Conservation (phyloP, 176 grass and related monocot species). For the Aechmea fasciata region DNA sequence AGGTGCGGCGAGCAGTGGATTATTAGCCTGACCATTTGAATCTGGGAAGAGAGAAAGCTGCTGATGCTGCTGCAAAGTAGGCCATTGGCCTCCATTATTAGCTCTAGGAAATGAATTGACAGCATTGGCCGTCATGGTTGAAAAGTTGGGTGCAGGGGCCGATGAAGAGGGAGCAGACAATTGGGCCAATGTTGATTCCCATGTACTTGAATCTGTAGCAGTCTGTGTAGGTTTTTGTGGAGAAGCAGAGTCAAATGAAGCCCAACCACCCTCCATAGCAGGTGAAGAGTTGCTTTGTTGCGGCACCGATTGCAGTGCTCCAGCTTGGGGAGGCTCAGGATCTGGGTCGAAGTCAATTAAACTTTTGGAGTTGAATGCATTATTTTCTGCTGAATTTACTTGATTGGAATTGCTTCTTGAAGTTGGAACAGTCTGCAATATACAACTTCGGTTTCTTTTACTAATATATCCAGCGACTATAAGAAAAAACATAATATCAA, state of each 20-base stretch:
- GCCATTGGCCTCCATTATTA: constrained; percentile 22
- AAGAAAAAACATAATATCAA: background rate
- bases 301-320: constrained; percentile 1
- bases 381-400: constrained; percentile 24
- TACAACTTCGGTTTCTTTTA: background rate
- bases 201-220: constrained; percentile 21
- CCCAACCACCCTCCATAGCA: constrained; percentile 39
- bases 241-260: constrained; percentile 44
- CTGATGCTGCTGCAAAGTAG: constrained; percentile 21
- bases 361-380: constrained; percentile 28
- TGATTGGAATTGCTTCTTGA: constrained; percentile 21
- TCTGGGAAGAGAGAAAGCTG: constrained; percentile 20
- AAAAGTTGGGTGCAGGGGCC: constrained; percentile 11
- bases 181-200: constrained; percentile 21
- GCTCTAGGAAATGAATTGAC: constrained; percentile 5
- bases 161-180: constrained; percentile 14
- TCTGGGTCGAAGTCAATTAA: constrained; percentile 57
- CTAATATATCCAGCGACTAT: background rate
- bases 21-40: constrained; percentile 16
- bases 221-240: constrained; percentile 13
- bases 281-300: constrained; percentile 14
- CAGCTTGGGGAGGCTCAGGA: constrained; percentile 14
- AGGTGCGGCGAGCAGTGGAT: constrained; percentile 24
- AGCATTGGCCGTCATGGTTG: constrained; percentile 6
- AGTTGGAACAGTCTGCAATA: constrained; percentile 21